Evolutionary conservation across 805 yeast genomes (phyloP).

Genomic region (Wickerhamiella azyma): DNA sequence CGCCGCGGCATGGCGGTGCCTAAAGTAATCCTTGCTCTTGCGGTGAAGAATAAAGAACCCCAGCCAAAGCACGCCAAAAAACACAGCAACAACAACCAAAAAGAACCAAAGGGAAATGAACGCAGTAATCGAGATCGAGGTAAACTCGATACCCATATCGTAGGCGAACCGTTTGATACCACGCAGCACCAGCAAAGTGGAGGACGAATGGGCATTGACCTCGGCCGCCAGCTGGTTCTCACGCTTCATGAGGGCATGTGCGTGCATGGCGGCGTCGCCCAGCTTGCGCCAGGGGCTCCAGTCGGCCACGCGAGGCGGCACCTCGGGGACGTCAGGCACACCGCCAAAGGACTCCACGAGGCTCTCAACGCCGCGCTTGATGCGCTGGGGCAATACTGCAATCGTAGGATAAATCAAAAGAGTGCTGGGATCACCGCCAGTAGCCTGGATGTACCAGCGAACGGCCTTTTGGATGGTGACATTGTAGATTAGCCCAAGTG

Average conservation of each 20-base stretch:
- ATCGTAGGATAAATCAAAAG: constrained; percentile 44
- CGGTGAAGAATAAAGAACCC: constrained; percentile 25
- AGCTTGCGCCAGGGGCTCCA: constrained; percentile 2
- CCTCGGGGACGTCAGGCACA: constrained; percentile 31
- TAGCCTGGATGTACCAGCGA: constrained; percentile 87
- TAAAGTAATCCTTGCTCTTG: constrained; percentile 1
- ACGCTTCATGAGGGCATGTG: constrained; percentile 10
- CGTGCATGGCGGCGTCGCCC: neutral
- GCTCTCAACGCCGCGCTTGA: constrained; percentile 28
- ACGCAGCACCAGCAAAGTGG: constrained; percentile 49
- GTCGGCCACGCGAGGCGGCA: constrained; percentile 11
- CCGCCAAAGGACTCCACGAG: constrained; percentile 21
- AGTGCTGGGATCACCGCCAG: constrained; percentile 75
- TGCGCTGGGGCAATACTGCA: constrained; percentile 63
- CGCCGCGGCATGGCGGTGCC: constrained; percentile 17
- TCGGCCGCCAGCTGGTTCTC: constrained; percentile 15
- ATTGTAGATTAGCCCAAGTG: constrained; percentile 76
- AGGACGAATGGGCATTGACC: constrained; percentile 16
- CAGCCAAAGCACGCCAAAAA: constrained; percentile 41
- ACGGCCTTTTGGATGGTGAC: constrained; percentile 74
- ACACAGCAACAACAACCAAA: constrained; percentile 55
- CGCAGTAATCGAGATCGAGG: constrained; percentile 74
- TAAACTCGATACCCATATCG: constrained; percentile 62
- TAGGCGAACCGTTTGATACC: constrained; percentile 80
- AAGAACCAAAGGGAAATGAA: constrained; percentile 72